A percentile compares a stretch with the other conserved stretches of the same genome.
Conservation (phyloP, 164 flowering plant genomes). For the Protea cynaroides region DNA sequence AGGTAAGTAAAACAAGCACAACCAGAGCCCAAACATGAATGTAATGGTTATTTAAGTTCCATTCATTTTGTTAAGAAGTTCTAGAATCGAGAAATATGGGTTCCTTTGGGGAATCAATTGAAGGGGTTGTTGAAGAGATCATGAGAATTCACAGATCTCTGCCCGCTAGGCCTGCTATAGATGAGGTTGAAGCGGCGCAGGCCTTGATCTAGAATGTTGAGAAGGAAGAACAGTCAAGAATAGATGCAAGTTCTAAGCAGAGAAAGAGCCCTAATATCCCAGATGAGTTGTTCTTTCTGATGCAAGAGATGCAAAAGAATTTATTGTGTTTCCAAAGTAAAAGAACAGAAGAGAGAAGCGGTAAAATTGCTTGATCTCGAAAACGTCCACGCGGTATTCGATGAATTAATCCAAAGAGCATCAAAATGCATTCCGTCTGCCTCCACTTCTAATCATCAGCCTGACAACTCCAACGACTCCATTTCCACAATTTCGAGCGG, state of each 20-base stretch:
- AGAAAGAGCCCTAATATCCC: slow-evolving; percentile 27
- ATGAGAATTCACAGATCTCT: slow-evolving; percentile 65
- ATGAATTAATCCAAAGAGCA: slow-evolving; percentile 44
- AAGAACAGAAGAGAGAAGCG: slow-evolving; percentile 43
- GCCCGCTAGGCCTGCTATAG: slow-evolving; percentile 56
- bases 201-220: slow-evolving; percentile 50
- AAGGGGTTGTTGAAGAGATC: slow-evolving; percentile 53
- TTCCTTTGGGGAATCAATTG: slow-evolving; percentile 16
- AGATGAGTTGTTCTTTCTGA: slow-evolving; percentile 34
- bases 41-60: not conserved
- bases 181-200: slow-evolving; percentile 61
- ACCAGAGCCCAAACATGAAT: no score
- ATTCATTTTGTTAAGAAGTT: not conserved
- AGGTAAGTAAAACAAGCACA: no score
- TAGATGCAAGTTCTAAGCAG: slow-evolving; percentile 38
- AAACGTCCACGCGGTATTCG: slow-evolving; percentile 29
- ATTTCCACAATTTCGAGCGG: slow-evolving; percentile 3
- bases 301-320: slow-evolving; percentile 41
- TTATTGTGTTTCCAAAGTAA: slow-evolving; percentile 30
- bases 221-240: slow-evolving; percentile 47
- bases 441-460: slow-evolving; percentile 7
- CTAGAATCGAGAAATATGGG: slow-evolving; percentile 15
- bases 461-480: slow-evolving; percentile 13
- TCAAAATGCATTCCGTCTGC: slow-evolving; percentile 41
- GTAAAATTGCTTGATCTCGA: slow-evolving; percentile 38